Evolutionary conservation across 2,329 filamentous ascomycete genomes (phyloP).

Genomic region (Chalaropsis ovoidea): DNA sequence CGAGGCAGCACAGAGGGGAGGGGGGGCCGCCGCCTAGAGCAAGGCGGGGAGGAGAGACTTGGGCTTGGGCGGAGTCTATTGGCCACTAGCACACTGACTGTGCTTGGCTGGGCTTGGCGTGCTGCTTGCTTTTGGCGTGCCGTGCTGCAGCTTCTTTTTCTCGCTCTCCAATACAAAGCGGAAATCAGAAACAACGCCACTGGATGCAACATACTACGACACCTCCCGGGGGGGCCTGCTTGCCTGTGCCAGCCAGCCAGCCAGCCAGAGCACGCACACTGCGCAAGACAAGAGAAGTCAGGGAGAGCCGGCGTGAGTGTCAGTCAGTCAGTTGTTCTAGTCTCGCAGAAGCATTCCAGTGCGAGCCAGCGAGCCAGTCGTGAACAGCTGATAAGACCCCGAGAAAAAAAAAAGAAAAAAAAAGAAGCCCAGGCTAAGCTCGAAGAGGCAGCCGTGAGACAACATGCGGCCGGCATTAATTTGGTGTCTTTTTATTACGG

Average conservation of each 20-base stretch:
- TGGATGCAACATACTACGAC: not conserved
- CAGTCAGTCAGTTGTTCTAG: not conserved
- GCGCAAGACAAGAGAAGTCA: no score
- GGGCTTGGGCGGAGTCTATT: no score
- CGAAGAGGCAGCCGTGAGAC: constrained; percentile 1
- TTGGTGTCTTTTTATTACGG: not conserved
- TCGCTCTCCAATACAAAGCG: not conserved
- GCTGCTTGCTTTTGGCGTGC: not conserved
- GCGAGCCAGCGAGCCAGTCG: not conserved
- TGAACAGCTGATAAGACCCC: no score
- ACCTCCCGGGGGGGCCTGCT: no score
- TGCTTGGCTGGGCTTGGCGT: no score
- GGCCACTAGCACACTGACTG: no score
- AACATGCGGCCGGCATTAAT: not conserved
- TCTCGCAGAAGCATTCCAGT: not conserved
- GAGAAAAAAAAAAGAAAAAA: not conserved
- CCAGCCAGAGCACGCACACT: no score
- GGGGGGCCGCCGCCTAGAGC: no score
- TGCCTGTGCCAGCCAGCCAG: no score
- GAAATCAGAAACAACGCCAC: not conserved
- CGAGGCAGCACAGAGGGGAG: no score
- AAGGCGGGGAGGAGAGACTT: no score
- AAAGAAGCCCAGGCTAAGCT: not conserved
- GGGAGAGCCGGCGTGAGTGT: no score
- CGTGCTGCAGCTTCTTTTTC: not conserved